Evolutionary conservation across 2,329 filamentous ascomycete species (phyloP), one percentile per base, ranked within the genome.

Genomic region (Fusarium pseudoanthophilum): DNA sequence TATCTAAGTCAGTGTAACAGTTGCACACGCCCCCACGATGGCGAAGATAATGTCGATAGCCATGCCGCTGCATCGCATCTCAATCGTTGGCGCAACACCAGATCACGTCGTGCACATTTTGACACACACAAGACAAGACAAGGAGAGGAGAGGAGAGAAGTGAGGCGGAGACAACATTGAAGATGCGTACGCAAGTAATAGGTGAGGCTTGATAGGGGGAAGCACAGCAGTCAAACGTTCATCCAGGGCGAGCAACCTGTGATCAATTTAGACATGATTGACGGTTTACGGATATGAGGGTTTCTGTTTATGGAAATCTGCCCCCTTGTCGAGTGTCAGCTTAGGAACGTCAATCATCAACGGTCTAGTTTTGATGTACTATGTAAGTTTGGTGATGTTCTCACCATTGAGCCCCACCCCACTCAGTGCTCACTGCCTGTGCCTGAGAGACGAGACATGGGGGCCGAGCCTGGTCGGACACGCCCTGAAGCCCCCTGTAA

Each of bases 61-160:
- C 67, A 60, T 67, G 42, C 34, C 52, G 61, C 59, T 43, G 65
- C 61, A 74, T 73, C 65, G 60, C 57, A 64, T 71, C 65, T 60
- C 60, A 64, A 73, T 75, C 67, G 67, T 40, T 67, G 53, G 64
- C 57, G 62, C 42, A 43, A 67, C 73, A 57, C 62, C 57, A 72
- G 74, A 76, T 75, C 67, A 49, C 34, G 62, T 30, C 21, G 58
- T 58, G 30, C 36, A 37, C 15, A 37, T 28, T 43, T 36, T 43
- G 32, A 24, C 24, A 40, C 26, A 30, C 26, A 55, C 24, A 30
- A 42, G 55, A n/a, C 40, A 36, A 51, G 56, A 40, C 37, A 30
- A n/a, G 15, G 15, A 34, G 30, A 20, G 24, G 24, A 51, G 46
- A 45, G 4, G 37, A 16, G 30, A 52, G 26, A 26, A 60, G 53